These are phyloP conservation scores for Globisporangium paddicum DNA, from an alignment of 352 stramenopile genomes.

Conservation along the genomic window DNA sequence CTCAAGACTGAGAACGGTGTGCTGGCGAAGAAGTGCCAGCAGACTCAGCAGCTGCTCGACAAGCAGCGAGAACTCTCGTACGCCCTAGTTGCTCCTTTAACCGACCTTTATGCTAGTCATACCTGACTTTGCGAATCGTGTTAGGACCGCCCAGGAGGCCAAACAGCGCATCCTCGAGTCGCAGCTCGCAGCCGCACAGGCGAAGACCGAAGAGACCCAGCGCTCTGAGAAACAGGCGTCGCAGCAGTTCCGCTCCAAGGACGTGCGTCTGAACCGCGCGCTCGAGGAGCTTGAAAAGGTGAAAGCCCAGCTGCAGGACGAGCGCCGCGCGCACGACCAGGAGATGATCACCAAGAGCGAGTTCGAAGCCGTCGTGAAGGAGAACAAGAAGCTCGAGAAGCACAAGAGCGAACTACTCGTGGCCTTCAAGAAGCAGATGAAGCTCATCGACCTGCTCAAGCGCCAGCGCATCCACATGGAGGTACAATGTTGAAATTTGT, in stretches of 20 bases:
- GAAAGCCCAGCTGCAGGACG: slow-evolving; percentile 61
- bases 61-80: slow-evolving; percentile 76
- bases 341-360: slow-evolving; percentile 46
- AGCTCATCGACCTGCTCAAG: slow-evolving; percentile 84
- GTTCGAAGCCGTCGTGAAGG: slow-evolving; percentile 50
- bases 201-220: slow-evolving; percentile 46
- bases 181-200: slow-evolving; percentile 44
- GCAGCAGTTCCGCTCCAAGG: slow-evolving; percentile 73
- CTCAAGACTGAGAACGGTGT: slow-evolving; percentile 40
- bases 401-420: slow-evolving; percentile 75
- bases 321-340: slow-evolving; percentile 40
- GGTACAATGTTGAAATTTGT: slow-evolving; percentile 20
- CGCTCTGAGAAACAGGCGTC: slow-evolving; percentile 56
- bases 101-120: background rate
- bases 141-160: slow-evolving; percentile 56
- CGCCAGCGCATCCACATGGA: slow-evolving; percentile 85
- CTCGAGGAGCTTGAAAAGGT: slow-evolving; percentile 73
- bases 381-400: slow-evolving; percentile 79
- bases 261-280: slow-evolving; percentile 72
- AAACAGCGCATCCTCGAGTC: slow-evolving; percentile 72
- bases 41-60: slow-evolving; percentile 63
- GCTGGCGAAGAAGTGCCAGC: slow-evolving; percentile 53
- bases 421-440: slow-evolving; percentile 86
- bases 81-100: too few species aligned
- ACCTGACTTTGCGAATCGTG: background rate